Conservation (phyloP, 1,284 basidiomycete genomes). For the Boletus sp. region DNA sequence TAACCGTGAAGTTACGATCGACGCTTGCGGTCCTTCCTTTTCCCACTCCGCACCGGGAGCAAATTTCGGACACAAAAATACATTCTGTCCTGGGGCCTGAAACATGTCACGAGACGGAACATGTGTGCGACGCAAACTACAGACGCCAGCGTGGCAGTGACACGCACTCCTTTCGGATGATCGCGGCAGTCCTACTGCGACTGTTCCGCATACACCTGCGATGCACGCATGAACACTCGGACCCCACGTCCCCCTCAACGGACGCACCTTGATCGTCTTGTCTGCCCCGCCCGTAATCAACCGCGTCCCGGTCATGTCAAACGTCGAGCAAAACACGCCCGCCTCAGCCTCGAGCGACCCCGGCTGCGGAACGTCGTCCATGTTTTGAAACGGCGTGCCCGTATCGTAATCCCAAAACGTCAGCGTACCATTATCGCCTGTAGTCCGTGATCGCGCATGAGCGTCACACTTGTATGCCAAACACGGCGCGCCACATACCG, state of each 20-base stretch:
- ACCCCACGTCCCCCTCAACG: no score
- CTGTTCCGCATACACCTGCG: slow-evolving; percentile 49
- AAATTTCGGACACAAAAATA: no score
- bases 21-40: no score
- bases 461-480: not conserved
- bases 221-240: not conserved
- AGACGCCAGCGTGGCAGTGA: no score
- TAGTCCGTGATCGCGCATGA: not conserved
- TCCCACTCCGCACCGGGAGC: no score
- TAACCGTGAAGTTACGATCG: no score
- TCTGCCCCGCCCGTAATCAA: slow-evolving; percentile 96
- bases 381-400: slow-evolving; percentile 90
- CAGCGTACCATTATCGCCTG: slow-evolving; percentile 86
- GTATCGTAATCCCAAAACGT: slow-evolving; percentile 94
- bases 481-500: slow-evolving; percentile 43
- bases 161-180: no score
- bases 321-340: slow-evolving; percentile 93
- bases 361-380: slow-evolving; percentile 93
- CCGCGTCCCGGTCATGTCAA: slow-evolving; percentile 92
- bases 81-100: not conserved
- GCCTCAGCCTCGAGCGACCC: slow-evolving; percentile 96
- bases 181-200: slow-evolving; percentile 22
- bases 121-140: no score
- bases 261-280: slow-evolving; percentile 89
- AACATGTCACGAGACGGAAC: not conserved